Evolutionary conservation across 1,284 basidiomycete species (phyloP).

Genomic region (Bjerkandera adusta): DNA sequence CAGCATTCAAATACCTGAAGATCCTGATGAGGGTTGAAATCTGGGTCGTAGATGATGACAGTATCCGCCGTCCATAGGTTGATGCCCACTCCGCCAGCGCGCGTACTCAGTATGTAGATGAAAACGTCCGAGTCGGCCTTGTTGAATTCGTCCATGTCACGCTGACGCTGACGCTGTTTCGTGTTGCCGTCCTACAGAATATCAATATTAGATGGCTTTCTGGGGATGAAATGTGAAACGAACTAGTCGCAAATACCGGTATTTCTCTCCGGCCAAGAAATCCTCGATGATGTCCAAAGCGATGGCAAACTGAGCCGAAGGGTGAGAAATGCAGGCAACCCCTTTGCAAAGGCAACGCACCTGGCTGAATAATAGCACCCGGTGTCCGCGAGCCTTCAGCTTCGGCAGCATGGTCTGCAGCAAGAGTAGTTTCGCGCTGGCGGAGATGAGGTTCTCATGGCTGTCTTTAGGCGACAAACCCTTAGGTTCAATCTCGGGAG

Average conservation of each 20-base stretch:
- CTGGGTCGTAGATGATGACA: conserved; percentile 90
- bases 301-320: conserved; percentile 80
- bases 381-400: conserved; percentile 87
- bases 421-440: conserved; percentile 85
- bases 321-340: not conserved
- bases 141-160: conserved; percentile 94
- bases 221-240: conserved; percentile 22
- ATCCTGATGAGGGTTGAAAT: conserved; percentile 95
- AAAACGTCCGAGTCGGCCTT: conserved; percentile 83
- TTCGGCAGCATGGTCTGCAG: conserved; percentile 84
- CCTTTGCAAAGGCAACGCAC: conserved; percentile 43
- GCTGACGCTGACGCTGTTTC: conserved; percentile 85
- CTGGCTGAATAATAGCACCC: conserved; percentile 97
- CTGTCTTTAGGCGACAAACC: conserved; percentile 57
- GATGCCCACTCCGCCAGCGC: conserved; percentile 96
- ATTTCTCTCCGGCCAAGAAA: conserved; percentile 87
- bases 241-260: conserved; percentile 88
- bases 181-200: conserved; percentile 81
- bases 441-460: conserved; percentile 81
- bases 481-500: conserved; percentile 77
- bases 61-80: conserved; percentile 89
- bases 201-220: not conserved
- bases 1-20: conserved; percentile 50
- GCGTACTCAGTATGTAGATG: conserved; percentile 90
- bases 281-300: conserved; percentile 92